Evolutionary conservation across 805 yeast species (phyloP).

Genomic region (Ogataea henricii): DNA sequence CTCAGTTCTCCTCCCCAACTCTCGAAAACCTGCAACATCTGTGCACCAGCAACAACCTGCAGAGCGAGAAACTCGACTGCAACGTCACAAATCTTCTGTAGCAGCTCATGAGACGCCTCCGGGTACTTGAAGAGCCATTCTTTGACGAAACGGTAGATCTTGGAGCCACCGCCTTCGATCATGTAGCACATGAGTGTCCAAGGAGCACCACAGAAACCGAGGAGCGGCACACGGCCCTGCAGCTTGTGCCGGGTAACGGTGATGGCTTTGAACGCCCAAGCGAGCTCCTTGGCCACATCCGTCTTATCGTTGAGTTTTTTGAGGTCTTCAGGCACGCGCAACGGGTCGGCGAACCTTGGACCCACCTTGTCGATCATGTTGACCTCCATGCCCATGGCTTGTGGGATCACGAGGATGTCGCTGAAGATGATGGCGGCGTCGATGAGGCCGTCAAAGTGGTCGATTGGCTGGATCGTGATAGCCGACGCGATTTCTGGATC

Average conservation of each 20-base stretch:
- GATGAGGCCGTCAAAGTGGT: constrained; percentile 81
- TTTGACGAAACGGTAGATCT: constrained; percentile 85
- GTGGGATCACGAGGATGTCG: constrained; percentile 94
- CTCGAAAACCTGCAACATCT: constrained; percentile 94
- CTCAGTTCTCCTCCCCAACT: constrained; percentile 98
- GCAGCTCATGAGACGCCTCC: constrained; percentile 64
- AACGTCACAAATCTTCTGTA: constrained; percentile 80
- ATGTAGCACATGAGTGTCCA: constrained; percentile 96
- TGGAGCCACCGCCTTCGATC: constrained; percentile 97
- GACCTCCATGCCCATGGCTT: constrained; percentile 96
- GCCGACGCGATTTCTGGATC: constrained; percentile 92
- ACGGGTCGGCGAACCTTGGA: constrained; percentile 87
- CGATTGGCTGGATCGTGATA: constrained; percentile 94
- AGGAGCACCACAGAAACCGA: constrained; percentile 97
- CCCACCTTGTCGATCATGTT: constrained; percentile 94
- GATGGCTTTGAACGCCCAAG: constrained; percentile 95
- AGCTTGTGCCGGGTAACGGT: constrained; percentile 85
- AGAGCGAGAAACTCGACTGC: constrained; percentile 91
- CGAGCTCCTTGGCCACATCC: constrained; percentile 75
- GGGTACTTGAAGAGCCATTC: constrained; percentile 89
- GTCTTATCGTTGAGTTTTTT: constrained; percentile 54
- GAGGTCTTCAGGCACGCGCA: constrained; percentile 73
- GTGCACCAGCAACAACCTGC: constrained; percentile 97
- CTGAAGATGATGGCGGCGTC: constrained; percentile 98
- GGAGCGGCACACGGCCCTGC: constrained; percentile 86